Evolutionary conservation across 768 basidiomycete genomes (phyloP).

Genomic region (Lactarius trivialis): DNA sequence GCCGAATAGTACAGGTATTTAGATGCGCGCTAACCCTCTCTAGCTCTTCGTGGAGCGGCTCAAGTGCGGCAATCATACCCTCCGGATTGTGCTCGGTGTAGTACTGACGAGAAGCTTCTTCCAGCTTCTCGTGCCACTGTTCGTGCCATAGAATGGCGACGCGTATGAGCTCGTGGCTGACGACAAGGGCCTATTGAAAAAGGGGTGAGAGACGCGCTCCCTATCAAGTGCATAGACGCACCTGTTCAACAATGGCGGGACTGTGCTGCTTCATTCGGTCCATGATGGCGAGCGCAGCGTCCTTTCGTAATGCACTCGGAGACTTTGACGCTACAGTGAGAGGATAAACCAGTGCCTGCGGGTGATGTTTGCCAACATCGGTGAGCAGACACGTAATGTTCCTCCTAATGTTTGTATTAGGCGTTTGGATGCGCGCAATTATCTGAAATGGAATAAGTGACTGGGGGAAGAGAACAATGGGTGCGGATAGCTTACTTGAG

Average conservation of each 20-base stretch:
- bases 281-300: slow-evolving; percentile 83
- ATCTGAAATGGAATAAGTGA: slow-evolving; percentile 50
- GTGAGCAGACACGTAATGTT: slow-evolving; percentile 85
- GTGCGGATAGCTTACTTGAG: slow-evolving; percentile 56
- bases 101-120: slow-evolving; percentile 94
- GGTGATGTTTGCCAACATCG: slow-evolving; percentile 93
- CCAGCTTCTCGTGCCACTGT: slow-evolving; percentile 96
- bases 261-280: slow-evolving; percentile 91
- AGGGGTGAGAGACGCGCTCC: neutral
- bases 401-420: slow-evolving; percentile 75
- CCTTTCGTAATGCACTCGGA: slow-evolving; percentile 72
- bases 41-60: slow-evolving; percentile 88
- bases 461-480: neutral
- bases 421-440: slow-evolving; percentile 96
- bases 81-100: slow-evolving; percentile 96
- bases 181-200: slow-evolving; percentile 61
- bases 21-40: slow-evolving; percentile 55
- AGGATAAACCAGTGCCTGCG: slow-evolving; percentile 93
- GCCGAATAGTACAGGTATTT: neutral
- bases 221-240: slow-evolving; percentile 26
- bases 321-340: slow-evolving; percentile 97
- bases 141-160: slow-evolving; percentile 99
- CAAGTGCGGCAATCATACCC: slow-evolving; percentile 91
- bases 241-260: slow-evolving; percentile 79
- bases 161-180: slow-evolving; percentile 91